Base-by-base conservation (phyloP, 164 flowering plant genomes). In the Stephania japonica region DNA sequence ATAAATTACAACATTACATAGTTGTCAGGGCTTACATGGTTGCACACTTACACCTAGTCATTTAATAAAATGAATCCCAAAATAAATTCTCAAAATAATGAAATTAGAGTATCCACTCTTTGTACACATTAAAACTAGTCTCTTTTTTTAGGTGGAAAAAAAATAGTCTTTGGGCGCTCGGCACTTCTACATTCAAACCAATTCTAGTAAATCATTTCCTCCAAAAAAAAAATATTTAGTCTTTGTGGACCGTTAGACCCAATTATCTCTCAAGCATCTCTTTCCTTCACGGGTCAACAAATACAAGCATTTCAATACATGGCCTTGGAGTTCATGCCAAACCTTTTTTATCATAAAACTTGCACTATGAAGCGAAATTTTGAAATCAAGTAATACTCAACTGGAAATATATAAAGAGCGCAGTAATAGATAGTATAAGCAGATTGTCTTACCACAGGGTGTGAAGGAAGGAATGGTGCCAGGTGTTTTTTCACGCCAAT, bases 401-500 rank as follows among this genome's bases (percentile, higher is more conserved):
- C 14, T 38, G 12, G 43, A 24, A 42, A 25, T 12, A 59, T 24
- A 19, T 56, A 59, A 59, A 9, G 62, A 56, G 18, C 19, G n/a
- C 62, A 56, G 62, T 56, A 56, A 56, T 56, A 56, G 62, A 16
- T 73, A 21, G 6, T 16, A 61, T 56, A 7, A 42, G 44, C 49
- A 43, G 19, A 69, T 69, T 70, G 64, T 69, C 83, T 56, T 90
- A 95, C 99, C 97, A 95, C 99, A 71, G 99, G 99, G 78, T 95
- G 99, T 32, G 99, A 93, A 69, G 99, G 99, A 72, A 95, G 80
- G 79, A 84, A 95, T 47, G 99, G 97, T 71, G 99, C 99, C 80
- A 95, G 83, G 82, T 95, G 99, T 68, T 93, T 90, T 89, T 95
- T 95, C 82, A 95, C 99, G 73, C 99, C 99, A 80, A 95, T 95